These are phyloP conservation scores for Fusarium redolens DNA, from an alignment of 2,329 filamentous ascomycete species.

Conservation along the genomic window DNA sequence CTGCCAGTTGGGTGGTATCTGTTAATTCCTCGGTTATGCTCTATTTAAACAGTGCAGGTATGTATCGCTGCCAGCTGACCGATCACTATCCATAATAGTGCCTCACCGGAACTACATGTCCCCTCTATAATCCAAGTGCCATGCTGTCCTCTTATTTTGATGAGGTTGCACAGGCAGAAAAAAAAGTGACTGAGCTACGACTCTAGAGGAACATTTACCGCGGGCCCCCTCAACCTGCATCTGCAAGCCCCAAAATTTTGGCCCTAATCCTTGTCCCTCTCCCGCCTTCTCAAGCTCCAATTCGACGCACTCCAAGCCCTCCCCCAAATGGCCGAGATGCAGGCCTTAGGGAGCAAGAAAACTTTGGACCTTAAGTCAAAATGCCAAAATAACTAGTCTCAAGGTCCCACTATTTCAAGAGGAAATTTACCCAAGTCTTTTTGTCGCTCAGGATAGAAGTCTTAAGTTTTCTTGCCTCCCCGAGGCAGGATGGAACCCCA, in stretches of 20 bases:
- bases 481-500: conserved; percentile 22
- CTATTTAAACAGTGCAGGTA: neutral
- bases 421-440: neutral
- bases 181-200: conserved; percentile 22
- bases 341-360: neutral
- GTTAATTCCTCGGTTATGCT: neutral
- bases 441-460: neutral
- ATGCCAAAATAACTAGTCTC: neutral
- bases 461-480: neutral
- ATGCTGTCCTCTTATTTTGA: conserved; percentile 30
- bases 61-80: neutral
- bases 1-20: conserved; percentile 1
- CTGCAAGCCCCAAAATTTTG: conserved; percentile 37
- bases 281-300: conserved; percentile 27
- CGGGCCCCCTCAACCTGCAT: conserved; percentile 33
- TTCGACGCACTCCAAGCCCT: conserved; percentile 27
- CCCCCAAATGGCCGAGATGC: conserved; percentile 33
- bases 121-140: conserved; percentile 13
- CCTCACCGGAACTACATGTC: conserved; percentile 14
- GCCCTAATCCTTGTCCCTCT: conserved; percentile 24
- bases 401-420: neutral
- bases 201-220: conserved; percentile 35
- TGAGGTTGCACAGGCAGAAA: conserved; percentile 32
- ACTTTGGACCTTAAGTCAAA: neutral
- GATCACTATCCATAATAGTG: neutral